A percentile compares a stretch with the other conserved stretches of the same genome.
Evolutionary conservation across 257 asterid genomes (phyloP).

Genomic region (Nicotiana obtusifolia): DNA sequence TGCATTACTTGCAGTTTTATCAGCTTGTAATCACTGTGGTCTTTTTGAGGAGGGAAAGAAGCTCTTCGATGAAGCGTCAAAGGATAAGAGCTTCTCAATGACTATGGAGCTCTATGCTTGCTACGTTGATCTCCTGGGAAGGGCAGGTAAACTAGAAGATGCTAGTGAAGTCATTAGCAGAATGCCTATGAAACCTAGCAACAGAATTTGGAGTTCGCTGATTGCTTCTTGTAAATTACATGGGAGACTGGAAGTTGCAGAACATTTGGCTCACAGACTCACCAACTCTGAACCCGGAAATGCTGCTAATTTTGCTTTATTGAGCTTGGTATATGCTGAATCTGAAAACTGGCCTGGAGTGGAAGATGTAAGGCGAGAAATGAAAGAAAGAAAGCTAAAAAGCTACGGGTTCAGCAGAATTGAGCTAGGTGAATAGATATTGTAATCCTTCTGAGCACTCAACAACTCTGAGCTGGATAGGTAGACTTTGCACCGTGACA

Average conservation of each 20-base stretch:
- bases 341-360: slow-evolving; percentile 58
- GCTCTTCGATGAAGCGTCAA: slow-evolving; percentile 34
- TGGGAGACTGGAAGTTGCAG: slow-evolving; percentile 58
- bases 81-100: slow-evolving; percentile 22
- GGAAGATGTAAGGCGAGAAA: slow-evolving; percentile 44
- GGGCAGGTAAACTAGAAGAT: slow-evolving; percentile 57
- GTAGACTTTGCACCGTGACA: background rate
- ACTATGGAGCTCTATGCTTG: slow-evolving; percentile 59
- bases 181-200: slow-evolving; percentile 37
- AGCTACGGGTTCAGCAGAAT: slow-evolving; percentile 48
- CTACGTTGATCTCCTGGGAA: slow-evolving; percentile 60
- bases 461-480: background rate
- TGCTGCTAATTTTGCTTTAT: slow-evolving; percentile 50
- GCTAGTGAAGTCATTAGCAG: slow-evolving; percentile 39
- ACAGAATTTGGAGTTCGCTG: slow-evolving; percentile 46
- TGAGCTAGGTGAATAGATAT: slow-evolving; percentile 13
- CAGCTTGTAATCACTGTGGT: slow-evolving; percentile 61
- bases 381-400: slow-evolving; percentile 39
- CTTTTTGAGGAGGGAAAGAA: slow-evolving; percentile 47
- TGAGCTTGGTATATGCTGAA: slow-evolving; percentile 59
- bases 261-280: slow-evolving; percentile 35
- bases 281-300: slow-evolving; percentile 55
- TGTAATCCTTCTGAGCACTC: background rate
- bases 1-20: slow-evolving; percentile 45
- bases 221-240: slow-evolving; percentile 56